A percentile compares a stretch with the other conserved stretches of the same genome.
phyloP scores from a whole-genome alignment of 352 stramenopile genomes.

The Pythium diclinum region DNA sequence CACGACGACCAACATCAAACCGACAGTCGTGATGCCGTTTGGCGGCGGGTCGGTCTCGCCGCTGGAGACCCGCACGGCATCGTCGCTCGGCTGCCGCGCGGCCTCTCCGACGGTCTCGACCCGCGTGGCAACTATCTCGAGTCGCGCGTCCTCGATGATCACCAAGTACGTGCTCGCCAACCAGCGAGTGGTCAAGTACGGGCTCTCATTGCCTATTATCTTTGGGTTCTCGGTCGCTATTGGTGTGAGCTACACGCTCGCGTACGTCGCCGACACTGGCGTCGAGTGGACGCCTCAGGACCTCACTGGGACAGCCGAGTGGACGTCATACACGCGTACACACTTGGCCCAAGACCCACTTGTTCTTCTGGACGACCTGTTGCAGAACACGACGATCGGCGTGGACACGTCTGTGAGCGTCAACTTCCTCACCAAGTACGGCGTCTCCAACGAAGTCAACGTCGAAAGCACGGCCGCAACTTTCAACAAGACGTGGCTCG shows the following conservation, averaged over 20 bases:
- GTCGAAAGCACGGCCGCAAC: slow-evolving; percentile 4
- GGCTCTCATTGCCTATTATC: slow-evolving; percentile 11
- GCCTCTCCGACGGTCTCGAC: not conserved
- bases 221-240: slow-evolving; percentile 10
- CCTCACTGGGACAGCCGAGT: slow-evolving; percentile 10
- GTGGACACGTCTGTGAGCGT: slow-evolving; percentile 13
- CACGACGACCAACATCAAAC: not conserved
- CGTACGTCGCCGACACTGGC: not conserved
- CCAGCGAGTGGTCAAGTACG: slow-evolving; percentile 11
- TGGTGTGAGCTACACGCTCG: slow-evolving; percentile 13
- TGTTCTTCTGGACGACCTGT: slow-evolving; percentile 1
- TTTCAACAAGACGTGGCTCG: slow-evolving; percentile 9
- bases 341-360: slow-evolving; percentile 6
- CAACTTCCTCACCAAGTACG: slow-evolving; percentile 18
- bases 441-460: slow-evolving; percentile 3
- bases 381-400: slow-evolving; percentile 5
- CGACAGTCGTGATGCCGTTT: not conserved
- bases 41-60: not conserved
- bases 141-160: not conserved
- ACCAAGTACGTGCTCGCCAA: slow-evolving; percentile 5
- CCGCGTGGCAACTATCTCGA: not conserved
- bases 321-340: slow-evolving; percentile 7
- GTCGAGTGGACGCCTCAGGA: slow-evolving; percentile 1
- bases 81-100: not conserved
- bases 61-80: not conserved